These are phyloP conservation scores for Salvia sclarea DNA, from an alignment of 305 asterid genomes.

Conservation along the genomic window DNA sequence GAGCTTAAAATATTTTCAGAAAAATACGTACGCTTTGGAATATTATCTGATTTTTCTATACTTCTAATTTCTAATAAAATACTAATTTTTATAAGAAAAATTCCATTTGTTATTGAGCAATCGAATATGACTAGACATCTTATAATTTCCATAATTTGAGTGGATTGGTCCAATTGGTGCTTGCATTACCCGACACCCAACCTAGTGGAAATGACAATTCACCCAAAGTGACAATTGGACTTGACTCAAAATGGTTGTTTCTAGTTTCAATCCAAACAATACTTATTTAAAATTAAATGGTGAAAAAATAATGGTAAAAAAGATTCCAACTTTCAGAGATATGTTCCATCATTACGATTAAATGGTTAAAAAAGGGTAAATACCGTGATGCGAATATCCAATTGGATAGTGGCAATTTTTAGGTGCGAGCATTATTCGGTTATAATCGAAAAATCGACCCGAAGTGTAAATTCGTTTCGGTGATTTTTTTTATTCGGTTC, in stretches of 20 bases:
- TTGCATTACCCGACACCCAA: background rate
- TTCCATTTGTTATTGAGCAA: background rate
- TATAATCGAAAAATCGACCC: no score
- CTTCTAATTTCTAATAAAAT: no score
- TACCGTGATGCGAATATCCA: background rate
- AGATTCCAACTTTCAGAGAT: background rate
- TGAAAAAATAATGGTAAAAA: background rate
- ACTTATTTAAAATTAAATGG: background rate
- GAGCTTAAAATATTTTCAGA: background rate
- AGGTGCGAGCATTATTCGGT: no score
- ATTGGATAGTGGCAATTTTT: background rate
- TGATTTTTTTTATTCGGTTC: no score
- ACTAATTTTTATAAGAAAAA: no score
- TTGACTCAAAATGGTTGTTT: background rate
- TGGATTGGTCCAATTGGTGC: background rate
- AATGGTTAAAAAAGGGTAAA: background rate
- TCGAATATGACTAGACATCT: background rate
- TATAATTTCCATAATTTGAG: background rate
- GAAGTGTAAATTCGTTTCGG: no score
- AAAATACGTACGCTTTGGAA: background rate
- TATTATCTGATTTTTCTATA: no score
- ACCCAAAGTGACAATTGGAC: background rate
- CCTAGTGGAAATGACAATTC: background rate
- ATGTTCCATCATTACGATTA: background rate
- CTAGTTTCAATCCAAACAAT: background rate